These are phyloP conservation scores for Colletotrichum sp. DNA, from an alignment of 2,329 filamentous ascomycete genomes.

Conservation along the genomic window DNA sequence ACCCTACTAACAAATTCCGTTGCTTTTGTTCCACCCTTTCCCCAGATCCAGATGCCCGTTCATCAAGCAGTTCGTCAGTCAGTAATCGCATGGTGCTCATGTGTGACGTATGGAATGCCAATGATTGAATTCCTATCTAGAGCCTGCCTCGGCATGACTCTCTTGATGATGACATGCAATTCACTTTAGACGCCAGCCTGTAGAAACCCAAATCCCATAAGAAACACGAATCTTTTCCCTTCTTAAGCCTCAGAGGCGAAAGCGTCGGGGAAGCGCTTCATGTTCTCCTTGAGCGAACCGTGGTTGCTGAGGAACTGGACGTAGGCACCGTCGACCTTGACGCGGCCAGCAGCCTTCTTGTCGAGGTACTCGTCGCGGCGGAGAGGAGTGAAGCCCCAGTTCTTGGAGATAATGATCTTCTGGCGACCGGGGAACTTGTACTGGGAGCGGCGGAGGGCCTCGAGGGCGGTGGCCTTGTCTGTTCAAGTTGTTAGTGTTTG, in stretches of 20 bases:
- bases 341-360: constrained; percentile 89
- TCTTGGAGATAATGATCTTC: constrained; percentile 99
- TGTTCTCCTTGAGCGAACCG: constrained; percentile 84
- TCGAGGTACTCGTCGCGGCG: constrained; percentile 96
- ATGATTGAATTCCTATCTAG: constrained; percentile 25
- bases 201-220: constrained; percentile 41
- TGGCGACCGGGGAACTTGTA: constrained; percentile 99
- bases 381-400: constrained; percentile 99
- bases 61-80: not conserved
- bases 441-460: constrained; percentile 98
- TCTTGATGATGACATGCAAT: constrained; percentile 42
- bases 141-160: constrained; percentile 23
- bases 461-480: constrained; percentile 92
- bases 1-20: not conserved
- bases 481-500: constrained; percentile 28
- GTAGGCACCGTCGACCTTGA: constrained; percentile 98
- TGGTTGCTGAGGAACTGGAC: constrained; percentile 99
- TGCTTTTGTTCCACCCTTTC: not conserved
- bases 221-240: constrained; percentile 25
- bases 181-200: constrained; percentile 46
- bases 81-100: not conserved
- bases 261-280: constrained; percentile 93
- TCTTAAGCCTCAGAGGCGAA: constrained; percentile 67
- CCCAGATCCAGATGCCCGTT: not conserved
- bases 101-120: constrained; percentile 22